Evolutionary conservation across 495 filamentous ascomycete species (phyloP).

Genomic region (Podospora fimiseda): DNA sequence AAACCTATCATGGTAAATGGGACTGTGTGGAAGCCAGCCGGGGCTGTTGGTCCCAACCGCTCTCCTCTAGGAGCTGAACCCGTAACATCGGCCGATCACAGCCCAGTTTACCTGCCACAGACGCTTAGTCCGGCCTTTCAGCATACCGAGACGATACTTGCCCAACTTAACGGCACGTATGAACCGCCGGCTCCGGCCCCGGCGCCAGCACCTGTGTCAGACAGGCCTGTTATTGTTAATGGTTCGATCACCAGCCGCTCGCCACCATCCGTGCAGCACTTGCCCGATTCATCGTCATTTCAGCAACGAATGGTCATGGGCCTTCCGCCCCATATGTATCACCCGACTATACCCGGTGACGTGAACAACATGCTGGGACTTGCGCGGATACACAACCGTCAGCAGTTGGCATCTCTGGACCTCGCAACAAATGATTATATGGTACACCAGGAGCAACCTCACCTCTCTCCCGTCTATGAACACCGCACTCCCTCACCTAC

Average conservation of each 20-base stretch:
- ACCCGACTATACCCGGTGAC: constrained; percentile 13
- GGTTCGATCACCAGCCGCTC: constrained; percentile 34
- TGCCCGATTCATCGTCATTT: constrained; percentile 24
- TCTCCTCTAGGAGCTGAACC: constrained; percentile 22
- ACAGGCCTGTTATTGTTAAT: constrained; percentile 45
- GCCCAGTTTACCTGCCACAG: constrained; percentile 37
- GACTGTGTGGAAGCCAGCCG: constrained; percentile 26
- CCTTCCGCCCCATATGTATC: constrained; percentile 15
- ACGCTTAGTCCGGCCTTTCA: constrained; percentile 17
- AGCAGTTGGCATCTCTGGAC: constrained; percentile 41
- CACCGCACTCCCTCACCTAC: constrained; percentile 46
- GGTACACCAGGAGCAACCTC: constrained; percentile 32
- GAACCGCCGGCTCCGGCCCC: constrained; percentile 3
- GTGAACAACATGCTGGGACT: constrained; percentile 17
- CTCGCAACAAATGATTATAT: constrained; percentile 34
- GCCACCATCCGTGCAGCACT: constrained; percentile 10
- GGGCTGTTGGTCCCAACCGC: constrained; percentile 11
- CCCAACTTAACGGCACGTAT: background rate
- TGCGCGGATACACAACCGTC: constrained; percentile 27
- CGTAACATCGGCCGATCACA: constrained; percentile 27
- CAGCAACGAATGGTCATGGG: constrained; percentile 27
- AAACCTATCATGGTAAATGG: constrained; percentile 45
- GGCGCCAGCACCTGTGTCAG: constrained; percentile 27
- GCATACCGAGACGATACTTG: constrained; percentile 17
- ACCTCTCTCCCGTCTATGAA: constrained; percentile 53